Base-by-base conservation (phyloP, 805 yeast species). In the Yarrowia divulgata region DNA sequence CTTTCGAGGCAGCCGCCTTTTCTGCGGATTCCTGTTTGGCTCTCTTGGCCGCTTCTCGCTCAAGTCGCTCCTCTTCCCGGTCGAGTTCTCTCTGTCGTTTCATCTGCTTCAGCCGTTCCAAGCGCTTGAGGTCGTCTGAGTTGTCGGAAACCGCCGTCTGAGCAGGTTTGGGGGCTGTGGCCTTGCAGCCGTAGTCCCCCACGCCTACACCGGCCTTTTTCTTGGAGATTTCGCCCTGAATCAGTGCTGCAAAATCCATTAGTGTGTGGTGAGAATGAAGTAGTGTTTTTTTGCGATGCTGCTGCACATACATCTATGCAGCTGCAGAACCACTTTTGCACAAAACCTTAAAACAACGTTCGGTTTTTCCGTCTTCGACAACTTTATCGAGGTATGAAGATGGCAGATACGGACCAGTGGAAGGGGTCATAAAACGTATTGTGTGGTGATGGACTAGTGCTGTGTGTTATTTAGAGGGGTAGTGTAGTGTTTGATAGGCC, bases 91-190 rank as follows among this genome's bases (percentile, higher is more conserved):
- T 32, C 69, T 67, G 63, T 43, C 77, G n/a, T 71, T 75, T 14
- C 74, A 74, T 23, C 70, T 73, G 57, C 71, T 71, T 32, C 67
- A 73, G 54, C 46, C 69, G 68, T 39, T 68, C 69, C 29, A 49
- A 63, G 19, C 48, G 34, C 14, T 57, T 69, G 32, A 39, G 46
- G 45, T 49, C 49, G 45, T 69, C 55, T 23, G 50, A 43, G 42
- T 16, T 32, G 39, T 45, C 63, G 49, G 48, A 23, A 8, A 16
- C 23, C 14, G 29, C 39, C n/a, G 39, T 34, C 7, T 35, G 58
- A 0, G 52, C 32, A 7, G 32, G 23, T 14, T 60, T 60, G 18
- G 39, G 42, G 3, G 66, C 66, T 14, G 43, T 14, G 14, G 52
- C 34, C 34, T 43, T 43, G 32, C 52, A 45, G 19, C 52, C 34